Evolutionary conservation across 306 rosid genomes (phyloP).

Genomic region (Abrus pulchellus): DNA sequence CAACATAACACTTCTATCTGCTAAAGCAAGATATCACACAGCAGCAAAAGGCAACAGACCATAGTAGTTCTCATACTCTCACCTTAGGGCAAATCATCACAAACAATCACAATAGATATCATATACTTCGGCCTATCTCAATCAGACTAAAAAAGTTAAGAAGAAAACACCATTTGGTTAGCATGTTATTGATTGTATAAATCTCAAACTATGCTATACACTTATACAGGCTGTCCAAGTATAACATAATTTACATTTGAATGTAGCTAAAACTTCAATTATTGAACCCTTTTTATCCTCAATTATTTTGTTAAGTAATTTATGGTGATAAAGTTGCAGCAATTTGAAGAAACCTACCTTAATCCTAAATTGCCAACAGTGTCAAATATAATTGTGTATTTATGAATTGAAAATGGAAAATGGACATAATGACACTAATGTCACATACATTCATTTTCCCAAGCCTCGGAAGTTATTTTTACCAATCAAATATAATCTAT

Average conservation of each 20-base stretch:
- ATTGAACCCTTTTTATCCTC: neutral
- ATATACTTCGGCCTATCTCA: neutral
- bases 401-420: slow-evolving; percentile 25
- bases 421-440: neutral
- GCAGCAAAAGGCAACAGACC: slow-evolving; percentile 2
- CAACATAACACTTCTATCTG: neutral
- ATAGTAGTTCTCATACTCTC: neutral
- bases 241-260: slow-evolving; percentile 3
- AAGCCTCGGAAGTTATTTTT: slow-evolving; percentile 4
- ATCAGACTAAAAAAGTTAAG: neutral
- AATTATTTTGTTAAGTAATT: neutral
- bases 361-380: slow-evolving; percentile 16
- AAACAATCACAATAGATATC: neutral
- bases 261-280: neutral
- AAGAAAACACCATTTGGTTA: neutral
- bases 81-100: neutral
- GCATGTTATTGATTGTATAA: neutral
- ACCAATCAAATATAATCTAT: slow-evolving; percentile 10
- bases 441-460: slow-evolving; percentile 10
- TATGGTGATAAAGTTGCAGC: slow-evolving; percentile 3
- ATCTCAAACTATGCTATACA: slow-evolving; percentile 9
- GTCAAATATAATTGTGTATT: neutral
- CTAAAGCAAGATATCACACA: slow-evolving; percentile 1
- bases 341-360: slow-evolving; percentile 17
- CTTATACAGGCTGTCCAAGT: neutral